Base-by-base conservation (phyloP, 352 stramenopile genomes). In the Plasmopara viticola region DNA sequence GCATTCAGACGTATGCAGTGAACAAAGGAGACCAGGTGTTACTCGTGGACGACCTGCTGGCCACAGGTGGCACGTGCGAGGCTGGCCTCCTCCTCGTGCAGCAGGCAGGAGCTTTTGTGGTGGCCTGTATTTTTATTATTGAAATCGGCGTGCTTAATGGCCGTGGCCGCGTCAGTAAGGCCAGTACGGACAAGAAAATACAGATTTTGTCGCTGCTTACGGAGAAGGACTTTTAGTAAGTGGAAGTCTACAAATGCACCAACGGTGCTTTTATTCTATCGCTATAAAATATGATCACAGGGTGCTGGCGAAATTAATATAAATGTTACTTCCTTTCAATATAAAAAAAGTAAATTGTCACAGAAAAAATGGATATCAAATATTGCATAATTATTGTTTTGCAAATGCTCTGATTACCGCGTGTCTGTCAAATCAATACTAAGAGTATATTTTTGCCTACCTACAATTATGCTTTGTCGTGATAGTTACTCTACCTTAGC, bases 41-140 rank as follows among this genome's bases (percentile, higher is more conserved):
- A 48, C 86, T 99, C 37, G 90, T 99, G 58, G 96, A 99, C 66
- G 96, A 99, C 66, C 73, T 99, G 51, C 82, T 99, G 15, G 96
- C 96, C 15, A 99, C 95, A 5, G 96, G 96, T 48, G 95, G 95
- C 57, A 99, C 95, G 0, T 81, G 97, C 20, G 73, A 87, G 48
- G 88, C 88, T 13, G 86, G 78, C 14, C 78, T 96, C 43, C 83
- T 87, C 35, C 78, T 97, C 34, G 81, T 96, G 51, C 85, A 95
- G 62, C 75, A 86, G 54, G 74, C 78, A n/a, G 86, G 83, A 25
- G 90, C 84, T 28, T 79, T 66, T 29, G 86, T 98, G 20, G 83
- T 90, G 2, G 90, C 96, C 61, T 96, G 84, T 66, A 74, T 95
- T 5, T 98, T 96, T 62, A 88, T 98, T n/a, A 92, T 99, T 25